Percentiles rank a stretch among this genome's conserved stretches.
These are phyloP conservation scores for Coemansia sp. DNA, from an alignment of 192 early-diverging fungal genomes.

Conservation along the genomic window DNA sequence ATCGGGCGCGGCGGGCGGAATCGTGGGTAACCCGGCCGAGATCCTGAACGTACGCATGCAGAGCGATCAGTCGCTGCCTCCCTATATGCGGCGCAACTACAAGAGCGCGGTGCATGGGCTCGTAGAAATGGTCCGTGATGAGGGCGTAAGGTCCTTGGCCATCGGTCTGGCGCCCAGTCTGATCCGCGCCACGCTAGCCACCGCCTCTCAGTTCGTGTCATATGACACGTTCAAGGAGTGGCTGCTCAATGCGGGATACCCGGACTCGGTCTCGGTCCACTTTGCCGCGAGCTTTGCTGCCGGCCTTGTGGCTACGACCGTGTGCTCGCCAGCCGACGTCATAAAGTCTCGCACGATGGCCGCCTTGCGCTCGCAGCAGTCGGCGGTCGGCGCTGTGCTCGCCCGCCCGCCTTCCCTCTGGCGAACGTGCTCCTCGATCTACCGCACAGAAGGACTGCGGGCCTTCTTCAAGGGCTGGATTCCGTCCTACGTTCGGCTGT, in stretches of 20 bases:
- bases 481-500: slow-evolving; percentile 73
- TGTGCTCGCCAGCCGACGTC: slow-evolving; percentile 76
- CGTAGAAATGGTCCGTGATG: slow-evolving; percentile 65
- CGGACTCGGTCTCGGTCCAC: slow-evolving; percentile 68
- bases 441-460: slow-evolving; percentile 62
- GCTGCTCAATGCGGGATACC: slow-evolving; percentile 56
- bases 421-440: slow-evolving; percentile 25
- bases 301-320: slow-evolving; percentile 73
- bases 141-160: slow-evolving; percentile 73
- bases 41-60: slow-evolving; percentile 83
- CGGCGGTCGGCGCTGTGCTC: slow-evolving; percentile 14
- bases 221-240: slow-evolving; percentile 75
- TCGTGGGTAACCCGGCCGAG: slow-evolving; percentile 74
- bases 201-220: slow-evolving; percentile 67
- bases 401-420: slow-evolving; percentile 37
- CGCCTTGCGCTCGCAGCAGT: slow-evolving; percentile 20
- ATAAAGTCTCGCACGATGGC: slow-evolving; percentile 84
- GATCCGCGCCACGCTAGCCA: slow-evolving; percentile 82
- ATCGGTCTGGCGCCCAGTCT: slow-evolving; percentile 88
- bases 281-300: slow-evolving; percentile 70
- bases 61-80: slow-evolving; percentile 69
- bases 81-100: slow-evolving; percentile 64
- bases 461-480: slow-evolving; percentile 85
- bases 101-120: slow-evolving; percentile 67
- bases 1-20: slow-evolving; percentile 58